These are phyloP conservation scores for Populus tremula DNA, from an alignment of 345 rosid genomes.

Conservation along the genomic window DNA sequence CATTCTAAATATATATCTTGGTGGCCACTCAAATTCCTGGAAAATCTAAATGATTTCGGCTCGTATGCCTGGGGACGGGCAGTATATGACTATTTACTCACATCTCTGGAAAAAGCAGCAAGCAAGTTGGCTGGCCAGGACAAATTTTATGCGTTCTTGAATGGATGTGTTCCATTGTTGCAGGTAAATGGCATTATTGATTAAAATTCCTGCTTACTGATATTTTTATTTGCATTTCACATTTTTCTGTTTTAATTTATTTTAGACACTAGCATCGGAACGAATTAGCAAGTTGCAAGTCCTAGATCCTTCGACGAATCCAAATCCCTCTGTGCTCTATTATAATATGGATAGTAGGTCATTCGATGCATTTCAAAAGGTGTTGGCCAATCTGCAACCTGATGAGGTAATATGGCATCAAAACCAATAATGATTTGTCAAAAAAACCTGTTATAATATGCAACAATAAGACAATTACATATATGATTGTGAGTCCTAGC, in stretches of 20 bases:
- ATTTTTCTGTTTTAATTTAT: too few species aligned
- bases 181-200: background rate
- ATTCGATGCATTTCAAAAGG: background rate
- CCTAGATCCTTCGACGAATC: background rate
- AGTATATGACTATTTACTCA: background rate
- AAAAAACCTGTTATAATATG: background rate
- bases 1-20: background rate
- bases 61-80: background rate
- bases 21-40: background rate
- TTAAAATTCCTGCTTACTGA: background rate
- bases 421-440: background rate
- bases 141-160: background rate
- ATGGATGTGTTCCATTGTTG: background rate
- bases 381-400: background rate
- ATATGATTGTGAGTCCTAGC: too few species aligned
- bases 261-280: background rate
- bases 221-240: background rate
- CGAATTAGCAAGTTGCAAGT: background rate
- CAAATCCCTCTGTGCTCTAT: background rate
- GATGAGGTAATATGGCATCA: background rate
- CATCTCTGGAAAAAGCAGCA: background rate
- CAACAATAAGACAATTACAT: background rate
- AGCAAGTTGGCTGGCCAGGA: background rate
- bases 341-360: background rate
- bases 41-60: background rate